Conservation (phyloP, 805 yeast genomes). For the Yamadazyma nakazawae region DNA sequence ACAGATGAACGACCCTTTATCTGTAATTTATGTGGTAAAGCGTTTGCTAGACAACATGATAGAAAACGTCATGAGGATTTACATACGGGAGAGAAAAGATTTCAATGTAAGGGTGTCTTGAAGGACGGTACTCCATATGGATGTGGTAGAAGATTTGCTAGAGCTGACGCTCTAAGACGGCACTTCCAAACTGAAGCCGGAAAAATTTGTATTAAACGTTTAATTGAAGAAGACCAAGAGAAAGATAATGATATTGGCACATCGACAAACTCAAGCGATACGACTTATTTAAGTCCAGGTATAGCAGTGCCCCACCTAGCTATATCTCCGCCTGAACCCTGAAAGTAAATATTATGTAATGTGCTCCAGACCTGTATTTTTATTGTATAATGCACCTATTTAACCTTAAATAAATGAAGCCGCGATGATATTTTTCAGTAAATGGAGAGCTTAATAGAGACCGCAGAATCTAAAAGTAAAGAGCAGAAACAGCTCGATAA, state of each 20-base stretch:
- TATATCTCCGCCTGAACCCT: constrained; percentile 35
- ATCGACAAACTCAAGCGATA: constrained; percentile 8
- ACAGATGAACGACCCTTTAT: constrained; percentile 78
- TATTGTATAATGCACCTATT: constrained; percentile 5
- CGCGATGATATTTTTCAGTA: constrained; percentile 1
- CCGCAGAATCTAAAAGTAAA: constrained; percentile 18
- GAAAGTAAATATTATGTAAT: background rate
- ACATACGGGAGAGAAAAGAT: constrained; percentile 74
- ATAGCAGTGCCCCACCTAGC: constrained; percentile 31
- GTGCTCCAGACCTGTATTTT: constrained; percentile 5
- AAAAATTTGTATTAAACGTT: constrained; percentile 36
- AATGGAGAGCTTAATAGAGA: constrained; percentile 21
- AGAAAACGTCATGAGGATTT: constrained; percentile 48
- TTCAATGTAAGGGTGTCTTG: constrained; percentile 64
- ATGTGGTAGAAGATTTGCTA: constrained; percentile 44
- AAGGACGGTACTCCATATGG: constrained; percentile 52
- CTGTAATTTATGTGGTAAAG: constrained; percentile 73
- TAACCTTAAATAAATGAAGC: background rate
- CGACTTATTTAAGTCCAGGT: constrained; percentile 15
- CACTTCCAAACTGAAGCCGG: constrained; percentile 49
- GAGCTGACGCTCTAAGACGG: constrained; percentile 45
- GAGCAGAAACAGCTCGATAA: constrained; percentile 26
- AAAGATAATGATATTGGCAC: constrained; percentile 8
- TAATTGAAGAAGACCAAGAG: constrained; percentile 40
- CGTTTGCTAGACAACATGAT: constrained; percentile 55